A percentile compares a stretch with the other conserved stretches of the same genome.
These are phyloP conservation scores for Suillus americanus DNA, from an alignment of 768 basidiomycete species.

Conservation along the genomic window DNA sequence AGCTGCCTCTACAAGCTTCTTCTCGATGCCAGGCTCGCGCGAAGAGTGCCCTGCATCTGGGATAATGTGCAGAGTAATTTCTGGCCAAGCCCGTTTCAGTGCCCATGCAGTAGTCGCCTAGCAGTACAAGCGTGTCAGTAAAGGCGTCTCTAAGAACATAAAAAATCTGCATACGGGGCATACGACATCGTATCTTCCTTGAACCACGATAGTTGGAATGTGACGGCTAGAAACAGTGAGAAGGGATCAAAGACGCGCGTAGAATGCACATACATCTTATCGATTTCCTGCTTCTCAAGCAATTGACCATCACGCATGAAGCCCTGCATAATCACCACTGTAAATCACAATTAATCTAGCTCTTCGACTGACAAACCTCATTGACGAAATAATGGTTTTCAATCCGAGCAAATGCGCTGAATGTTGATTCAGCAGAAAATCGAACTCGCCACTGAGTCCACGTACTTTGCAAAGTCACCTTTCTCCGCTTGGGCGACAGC, in stretches of 20 bases:
- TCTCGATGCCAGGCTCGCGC: conserved; percentile 67
- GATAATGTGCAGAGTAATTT: conserved; percentile 71
- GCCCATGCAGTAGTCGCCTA: conserved; percentile 79
- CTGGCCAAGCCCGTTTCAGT: conserved; percentile 82
- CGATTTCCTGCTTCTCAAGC: conserved; percentile 78
- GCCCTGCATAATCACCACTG: conserved; percentile 42
- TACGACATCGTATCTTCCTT: conserved; percentile 88
- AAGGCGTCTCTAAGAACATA: not conserved
- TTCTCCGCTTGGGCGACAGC: conserved; percentile 68
- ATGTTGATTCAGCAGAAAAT: conserved; percentile 9
- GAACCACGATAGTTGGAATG: conserved; percentile 80
- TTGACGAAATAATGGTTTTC: conserved; percentile 93
- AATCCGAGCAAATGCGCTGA: conserved; percentile 81
- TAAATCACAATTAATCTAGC: not conserved
- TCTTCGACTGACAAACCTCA: conserved; percentile 41
- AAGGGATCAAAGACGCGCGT: conserved; percentile 9
- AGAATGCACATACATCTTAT: conserved; percentile 67
- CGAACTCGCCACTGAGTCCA: conserved; percentile 13
- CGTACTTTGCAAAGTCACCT: conserved; percentile 76
- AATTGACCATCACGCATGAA: conserved; percentile 90
- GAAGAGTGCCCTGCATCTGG: conserved; percentile 88
- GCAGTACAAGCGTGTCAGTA: not conserved
- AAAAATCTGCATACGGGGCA: conserved; percentile 61
- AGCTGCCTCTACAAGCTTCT: conserved; percentile 64
- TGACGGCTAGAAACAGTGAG: conserved; percentile 58